Evolutionary conservation across 345 rosid genomes (phyloP), one percentile per base, ranked within the genome.

Genomic region (Camelina sativa): DNA sequence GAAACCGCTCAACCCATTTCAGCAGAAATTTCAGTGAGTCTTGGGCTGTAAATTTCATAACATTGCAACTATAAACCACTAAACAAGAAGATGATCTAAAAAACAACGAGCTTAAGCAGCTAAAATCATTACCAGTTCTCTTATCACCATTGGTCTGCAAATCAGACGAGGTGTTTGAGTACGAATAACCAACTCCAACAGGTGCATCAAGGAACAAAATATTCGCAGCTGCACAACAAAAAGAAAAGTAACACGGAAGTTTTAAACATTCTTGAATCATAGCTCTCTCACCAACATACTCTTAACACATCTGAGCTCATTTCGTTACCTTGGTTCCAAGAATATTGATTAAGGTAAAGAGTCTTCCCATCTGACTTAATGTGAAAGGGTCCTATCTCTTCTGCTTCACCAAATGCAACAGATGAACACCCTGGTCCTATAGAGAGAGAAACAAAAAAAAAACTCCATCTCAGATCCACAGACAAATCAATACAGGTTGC

Each of bases 341-440:
- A 87, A 73, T 85, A 86, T 63, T 91, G 91, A 56, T 94, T 94
- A 80, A 86, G 75, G 85, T 86, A 89, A 62, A 94, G 85, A 67
- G 91, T 82, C 81, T 84, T 80, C 79, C 95, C 93, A 82, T 94
- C 97, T 53, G 87, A 50, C 65, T 51, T 80, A 69, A 94, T 87
- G 74, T 91, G 98, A 69, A 94, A 94, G 1, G 98, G 96, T 63
- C 97, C 97, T 38, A 91, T 83, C 82, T 94, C 97, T 82, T 94
- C 96, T 28, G 98, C 97, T 85, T 82, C 85, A 15, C 97, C 97
- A 75, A 43, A 91, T 52, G 86, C 98, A 79, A 91, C 81, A 20
- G 98, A 91, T 40, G 98, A 91, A 79, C 98, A 94, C 70, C 98
- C 98, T 62, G 98, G 98, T 62, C 98, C 98, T 94, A 57, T 50